A percentile compares a stretch with the other conserved stretches of the same genome.
Evolutionary conservation across 73 alveolate species (phyloP).

Genomic region (Durusdinium trenchii): DNA sequence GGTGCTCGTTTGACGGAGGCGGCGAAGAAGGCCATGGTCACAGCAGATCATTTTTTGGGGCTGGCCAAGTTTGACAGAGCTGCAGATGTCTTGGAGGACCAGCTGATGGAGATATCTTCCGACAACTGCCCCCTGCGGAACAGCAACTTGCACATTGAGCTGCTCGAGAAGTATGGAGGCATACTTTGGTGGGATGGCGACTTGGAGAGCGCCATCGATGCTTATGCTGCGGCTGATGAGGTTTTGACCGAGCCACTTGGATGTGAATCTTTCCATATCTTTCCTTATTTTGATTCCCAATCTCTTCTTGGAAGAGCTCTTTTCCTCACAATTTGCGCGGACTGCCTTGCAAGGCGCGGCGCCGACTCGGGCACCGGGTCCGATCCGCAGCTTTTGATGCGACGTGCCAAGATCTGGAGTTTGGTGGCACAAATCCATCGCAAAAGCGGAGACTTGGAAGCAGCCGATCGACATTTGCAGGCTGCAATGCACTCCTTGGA

Average conservation of each 20-base stretch:
- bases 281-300: too few relatives aligned
- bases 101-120: slow-evolving; percentile 12
- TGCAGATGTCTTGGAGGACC: slow-evolving; percentile 26
- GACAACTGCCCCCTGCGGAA: slow-evolving; percentile 58
- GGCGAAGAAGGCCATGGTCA: slow-evolving; percentile 44
- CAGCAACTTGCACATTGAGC: slow-evolving; percentile 64
- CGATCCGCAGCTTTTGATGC: slow-evolving; percentile 32
- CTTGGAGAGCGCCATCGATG: slow-evolving; percentile 78
- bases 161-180: slow-evolving; percentile 71
- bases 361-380: slow-evolving; percentile 13
- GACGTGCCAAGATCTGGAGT: slow-evolving; percentile 65
- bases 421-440: slow-evolving; percentile 54
- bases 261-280: too few relatives aligned
- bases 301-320: too few relatives aligned
- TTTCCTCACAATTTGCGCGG: too few relatives aligned
- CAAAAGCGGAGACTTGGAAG: slow-evolving; percentile 23
- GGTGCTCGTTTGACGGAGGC: neutral
- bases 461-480: slow-evolving; percentile 54
- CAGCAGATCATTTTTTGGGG: slow-evolving; percentile 41
- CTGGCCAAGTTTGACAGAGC: slow-evolving; percentile 35
- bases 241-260: slow-evolving; percentile 54
- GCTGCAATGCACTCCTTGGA: slow-evolving; percentile 50
- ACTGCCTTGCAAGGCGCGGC: too few relatives aligned
- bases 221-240: slow-evolving; percentile 84
- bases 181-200: slow-evolving; percentile 93